Conservation (phyloP, 768 basidiomycete genomes). For the Podaxis sp. region DNA sequence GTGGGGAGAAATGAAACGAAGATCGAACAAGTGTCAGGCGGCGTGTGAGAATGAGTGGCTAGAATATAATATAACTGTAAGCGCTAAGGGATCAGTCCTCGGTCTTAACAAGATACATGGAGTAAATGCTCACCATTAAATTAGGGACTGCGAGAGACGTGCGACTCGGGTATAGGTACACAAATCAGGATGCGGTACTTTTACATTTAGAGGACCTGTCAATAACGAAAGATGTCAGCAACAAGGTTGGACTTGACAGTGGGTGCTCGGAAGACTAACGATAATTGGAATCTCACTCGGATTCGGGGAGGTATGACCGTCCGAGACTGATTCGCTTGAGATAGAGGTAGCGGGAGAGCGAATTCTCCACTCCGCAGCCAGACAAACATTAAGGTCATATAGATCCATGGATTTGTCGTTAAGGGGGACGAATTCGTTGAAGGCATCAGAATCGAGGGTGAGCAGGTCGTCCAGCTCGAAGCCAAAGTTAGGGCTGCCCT, state of each 20-base stretch:
- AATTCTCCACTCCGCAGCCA: slow-evolving; percentile 10
- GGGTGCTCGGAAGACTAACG: not conserved
- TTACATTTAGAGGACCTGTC: slow-evolving; percentile 9
- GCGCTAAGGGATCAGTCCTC: not conserved
- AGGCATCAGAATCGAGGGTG: slow-evolving; percentile 15
- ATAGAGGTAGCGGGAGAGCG: slow-evolving; percentile 11
- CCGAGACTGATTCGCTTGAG: slow-evolving; percentile 10
- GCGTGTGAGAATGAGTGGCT: not conserved
- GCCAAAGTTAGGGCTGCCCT: slow-evolving; percentile 3
- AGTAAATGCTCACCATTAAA: slow-evolving; percentile 10
- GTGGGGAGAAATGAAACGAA: slow-evolving; percentile 1
- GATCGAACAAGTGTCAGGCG: not conserved
- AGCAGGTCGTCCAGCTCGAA: slow-evolving; percentile 15
- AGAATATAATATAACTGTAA: slow-evolving; percentile 9
- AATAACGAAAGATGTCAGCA: not conserved
- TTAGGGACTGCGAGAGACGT: slow-evolving; percentile 3
- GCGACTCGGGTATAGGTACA: slow-evolving; percentile 1
- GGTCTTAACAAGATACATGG: not conserved
- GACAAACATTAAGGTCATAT: slow-evolving; percentile 15
- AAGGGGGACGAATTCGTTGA: slow-evolving; percentile 4
- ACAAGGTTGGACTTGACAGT: not conserved
- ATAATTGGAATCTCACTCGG: slow-evolving; percentile 3
- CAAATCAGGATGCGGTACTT: slow-evolving; percentile 1
- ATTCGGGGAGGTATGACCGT: not conserved
- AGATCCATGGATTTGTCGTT: slow-evolving; percentile 14